Evolutionary conservation across 352 stramenopile species (phyloP), one percentile per base, ranked within the genome.

Genomic region (Pythium vanterpoolii): DNA sequence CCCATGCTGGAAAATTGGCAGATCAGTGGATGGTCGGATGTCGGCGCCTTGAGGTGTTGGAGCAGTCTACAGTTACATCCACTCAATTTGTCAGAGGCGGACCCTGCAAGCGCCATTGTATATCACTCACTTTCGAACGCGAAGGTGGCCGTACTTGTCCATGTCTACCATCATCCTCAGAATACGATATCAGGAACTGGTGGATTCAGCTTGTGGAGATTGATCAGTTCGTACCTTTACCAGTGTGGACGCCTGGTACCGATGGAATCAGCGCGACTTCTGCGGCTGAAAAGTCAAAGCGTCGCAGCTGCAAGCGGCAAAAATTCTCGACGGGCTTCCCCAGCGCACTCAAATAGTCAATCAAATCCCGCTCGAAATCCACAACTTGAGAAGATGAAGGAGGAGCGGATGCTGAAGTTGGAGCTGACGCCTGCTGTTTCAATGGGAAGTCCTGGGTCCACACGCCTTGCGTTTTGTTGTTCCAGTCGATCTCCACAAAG

Each of bases 1-100:
- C 85, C 85, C 26, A 92, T 56, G 53, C 85, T 94, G 1, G 85
- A 94, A 61, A 90, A 91, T 81, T 94, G 83, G 40, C 80, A 90
- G 19, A 93, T 79, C 27, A 93, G 56, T 16, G 83, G 83, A 24
- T 93, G 71, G 48, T 86, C 74, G 34, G 76, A 85, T 14, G 42
- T 31, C 13, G 74, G 69, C 11, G 78, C 62, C 19, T 82, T 67
- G 23, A 85, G 72, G 51, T 72, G 55, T 51, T 83, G 67, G 11
- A 92, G 48, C 21, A 92, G 56, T 28, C 78, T 92, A 51, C 19
- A 33, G 0, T 51, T 7, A 23, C n/a, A 36, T 7, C 6, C 44
- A 51, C 11, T 24, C 18, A 8, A n/a, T 23, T 19, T 13, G 8
- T 54, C 18, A 52, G 18, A 36, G 31, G 6, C 6, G 11, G 31